Base-by-base conservation (phyloP, 2,329 filamentous ascomycete genomes). In the Pseudogymnoascus sp. region DNA sequence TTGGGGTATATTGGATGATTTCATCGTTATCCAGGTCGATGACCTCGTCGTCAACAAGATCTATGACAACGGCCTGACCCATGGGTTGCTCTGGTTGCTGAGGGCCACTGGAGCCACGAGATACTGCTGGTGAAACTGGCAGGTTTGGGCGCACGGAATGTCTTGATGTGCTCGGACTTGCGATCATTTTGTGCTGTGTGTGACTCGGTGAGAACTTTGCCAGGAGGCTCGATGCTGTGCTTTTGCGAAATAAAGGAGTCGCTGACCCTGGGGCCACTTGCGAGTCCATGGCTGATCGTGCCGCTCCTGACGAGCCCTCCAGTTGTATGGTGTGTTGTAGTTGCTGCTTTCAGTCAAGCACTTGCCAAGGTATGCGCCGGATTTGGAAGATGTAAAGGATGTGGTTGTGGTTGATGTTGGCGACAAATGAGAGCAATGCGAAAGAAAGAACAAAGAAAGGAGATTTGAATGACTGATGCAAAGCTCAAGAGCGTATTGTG, bases 101-200 rank as follows among this genome's bases (percentile, higher is more conserved):
- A 15, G 47, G 6, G 15, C 47, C 47, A 54, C 33, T 33, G 5
- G 47, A 33, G 47, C 4, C 29, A 33, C 29, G 29, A 33, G 47
- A 54, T 54, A 54, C 26, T 33, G 47, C 26, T 21, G 29, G 29
- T 33, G 47, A 33, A 21, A 33, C n/a, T 33, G 47, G 47, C 15
- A 33, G 26, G 2, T 21, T 54, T 33, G 47, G 29, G 29, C 47
- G 47, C 47, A 33, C 13, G 9, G 26, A 33, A 13, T 33, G 47
- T 15, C 29, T 15, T 33, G 47, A 10, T 33, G 47, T 54, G n/a
- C 47, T 33, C 33, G 47, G 47, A 54, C 47, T 54, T 54, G 47
- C 47, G 47, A 54, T 68, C 62, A 68, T 70, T 61, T 71, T 71
- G 61, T 71, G 70, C 11, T 64, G 47, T 1, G 66, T 63, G n/a